A percentile compares a stretch with the other conserved stretches of the same genome.
Evolutionary conservation across 2,329 filamentous ascomycete species (phyloP).

Genomic region (Cercospora sp.): DNA sequence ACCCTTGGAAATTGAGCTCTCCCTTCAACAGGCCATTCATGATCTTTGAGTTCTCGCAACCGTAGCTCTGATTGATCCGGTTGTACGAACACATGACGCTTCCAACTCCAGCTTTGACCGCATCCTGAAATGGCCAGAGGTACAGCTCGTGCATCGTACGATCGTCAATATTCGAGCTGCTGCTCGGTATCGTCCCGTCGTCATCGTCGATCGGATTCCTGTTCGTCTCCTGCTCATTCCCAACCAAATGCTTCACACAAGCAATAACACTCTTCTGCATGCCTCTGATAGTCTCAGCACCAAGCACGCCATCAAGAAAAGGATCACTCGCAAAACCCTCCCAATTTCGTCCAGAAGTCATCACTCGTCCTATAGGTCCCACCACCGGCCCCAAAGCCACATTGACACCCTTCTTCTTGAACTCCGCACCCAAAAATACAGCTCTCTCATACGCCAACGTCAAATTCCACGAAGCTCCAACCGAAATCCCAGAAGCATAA

Average conservation of each 20-base stretch:
- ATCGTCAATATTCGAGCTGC: slow-evolving; percentile 60
- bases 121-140: slow-evolving; percentile 57
- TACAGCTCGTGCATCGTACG: slow-evolving; percentile 68
- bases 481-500: slow-evolving; percentile 46
- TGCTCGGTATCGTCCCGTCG: slow-evolving; percentile 28
- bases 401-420: slow-evolving; percentile 56
- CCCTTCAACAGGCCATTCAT: slow-evolving; percentile 71
- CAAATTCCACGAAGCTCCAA: slow-evolving; percentile 54
- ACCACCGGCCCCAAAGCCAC: slow-evolving; percentile 68
- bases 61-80: slow-evolving; percentile 48
- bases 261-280: slow-evolving; percentile 61
- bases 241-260: slow-evolving; percentile 59
- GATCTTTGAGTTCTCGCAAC: slow-evolving; percentile 69
- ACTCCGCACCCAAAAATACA: slow-evolving; percentile 58
- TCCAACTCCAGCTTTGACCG: slow-evolving; percentile 50
- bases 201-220: slow-evolving; percentile 44
- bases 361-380: slow-evolving; percentile 69
- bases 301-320: slow-evolving; percentile 58
- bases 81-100: slow-evolving; percentile 44
- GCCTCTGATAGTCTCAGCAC: slow-evolving; percentile 54
- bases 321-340: slow-evolving; percentile 73
- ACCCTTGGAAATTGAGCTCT: slow-evolving; percentile 72
- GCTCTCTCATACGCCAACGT: slow-evolving; percentile 55
- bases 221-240: slow-evolving; percentile 52
- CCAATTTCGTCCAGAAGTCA: slow-evolving; percentile 68